Evolutionary conservation across 1,284 basidiomycete species (phyloP), one percentile per base, ranked within the genome.

Genomic region (Ceratobasidium sp.): DNA sequence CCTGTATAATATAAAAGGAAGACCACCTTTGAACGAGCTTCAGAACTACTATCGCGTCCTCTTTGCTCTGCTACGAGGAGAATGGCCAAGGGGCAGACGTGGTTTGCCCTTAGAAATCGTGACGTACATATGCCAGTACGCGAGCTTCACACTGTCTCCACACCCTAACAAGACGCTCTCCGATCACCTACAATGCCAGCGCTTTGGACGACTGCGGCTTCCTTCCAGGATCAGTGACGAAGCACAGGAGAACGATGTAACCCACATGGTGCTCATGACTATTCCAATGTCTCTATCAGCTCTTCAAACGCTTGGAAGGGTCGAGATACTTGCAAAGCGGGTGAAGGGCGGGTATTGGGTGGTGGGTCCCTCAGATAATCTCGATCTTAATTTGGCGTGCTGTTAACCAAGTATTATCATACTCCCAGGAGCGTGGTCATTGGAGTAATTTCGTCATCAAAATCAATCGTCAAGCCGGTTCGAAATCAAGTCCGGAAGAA

Each of bases 11-110:
- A 20, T 17, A 17, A n/a, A n/a, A n/a, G 17, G 17, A 12, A 50
- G 20, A 50, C 20, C 48, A 20, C 48, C 7, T 3, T 3, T 50
- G 10, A 17, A 50, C 3, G 17, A 9, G 48, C 7, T 50, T 20
- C 48, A 40, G n/a, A 62, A 62, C 28, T 62, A 62, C 59, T 62
- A 62, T n/a, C 26, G 28, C 40, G 17, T 62, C 59, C 13, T 40
- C 1, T 62, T 62, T n/a, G 59, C 59, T 23, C 17, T 62, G 17
- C 2, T 40, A 17, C 59, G 59, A 40, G 59, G 59, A 4, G 59
- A 10, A 17, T 2, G 17, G 2, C 59, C 44, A 46, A 13, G 44
- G 13, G 44, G 28, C 17, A 10, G 59, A 6, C 59, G 33, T 38
- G 17, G 33, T 15, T n/a, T 62, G 17, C 59, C 59, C 10, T n/a